Base-by-base conservation (phyloP, 1,284 basidiomycete species). In the Ceratobasidium papillatum region DNA sequence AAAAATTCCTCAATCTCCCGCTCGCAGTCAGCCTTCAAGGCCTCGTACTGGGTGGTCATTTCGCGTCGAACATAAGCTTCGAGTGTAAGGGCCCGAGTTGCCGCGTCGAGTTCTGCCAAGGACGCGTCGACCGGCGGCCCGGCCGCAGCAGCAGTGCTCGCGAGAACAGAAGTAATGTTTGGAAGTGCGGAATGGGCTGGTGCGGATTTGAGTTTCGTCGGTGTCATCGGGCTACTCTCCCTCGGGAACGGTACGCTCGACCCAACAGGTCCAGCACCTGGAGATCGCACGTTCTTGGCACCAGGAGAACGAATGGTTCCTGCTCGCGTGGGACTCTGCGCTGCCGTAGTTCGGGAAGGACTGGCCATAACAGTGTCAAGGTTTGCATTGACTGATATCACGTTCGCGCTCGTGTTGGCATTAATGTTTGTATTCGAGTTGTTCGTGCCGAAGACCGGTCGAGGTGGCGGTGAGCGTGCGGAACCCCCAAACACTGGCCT, bases 1-100 rank as follows among this genome's bases (percentile, higher is more conserved):
- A 66, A 62, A 64, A 75, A 75, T 30, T 75, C 74, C 19, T 66
- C 74, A 27, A 75, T 75, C 25, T 69, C 54, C 12, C 74, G 74
- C 49, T 75, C 74, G 14, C 74, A 66, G 17, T 75, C 74, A 12
- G 58, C 65, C 34, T 62, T 59, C 7, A 75, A 47, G 0, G 61
- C 65, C 25, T 75, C 74, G 58, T 75, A 75, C 34, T 75, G 74
- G 1, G 47, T 38, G 12, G 65, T 32, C 45, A 69, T 75, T 36
- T 75, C 74, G 22, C 68, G 74, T 14, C 74, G 54, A 11, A 75
- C 74, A 61, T 69, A 75, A 30, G 58, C 65, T 54, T 75, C 74
- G 22, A 75, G 65, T 14, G 74, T 69, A 19, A 71, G 66, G 7
- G 66, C 66, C 3, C 66, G 66, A 59, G 66, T 71, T 3, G 36